A percentile compares a stretch with the other conserved stretches of the same genome.
Evolutionary conservation across 179 eudicot genomes (phyloP).

Genomic region (Actinidia polygama): DNA sequence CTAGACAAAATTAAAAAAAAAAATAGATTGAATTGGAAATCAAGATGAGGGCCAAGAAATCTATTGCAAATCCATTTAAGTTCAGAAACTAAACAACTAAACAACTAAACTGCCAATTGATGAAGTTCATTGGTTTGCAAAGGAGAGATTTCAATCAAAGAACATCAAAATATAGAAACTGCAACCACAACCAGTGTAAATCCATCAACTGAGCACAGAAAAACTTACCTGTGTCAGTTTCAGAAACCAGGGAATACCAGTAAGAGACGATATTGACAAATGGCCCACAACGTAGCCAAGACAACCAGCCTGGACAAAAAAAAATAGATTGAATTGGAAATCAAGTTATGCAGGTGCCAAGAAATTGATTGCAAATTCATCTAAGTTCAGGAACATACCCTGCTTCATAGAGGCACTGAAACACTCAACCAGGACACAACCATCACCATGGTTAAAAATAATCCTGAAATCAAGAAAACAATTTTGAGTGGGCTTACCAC

Average conservation of each 20-base stretch:
- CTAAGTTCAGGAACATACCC: neutral
- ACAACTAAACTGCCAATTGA: slow-evolving; percentile 60
- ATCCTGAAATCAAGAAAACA: too few relatives aligned
- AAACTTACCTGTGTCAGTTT: slow-evolving; percentile 75
- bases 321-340: slow-evolving; percentile 12
- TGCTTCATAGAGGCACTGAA: too few relatives aligned
- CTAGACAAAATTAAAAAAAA: too few relatives aligned
- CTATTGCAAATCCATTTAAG: too few relatives aligned
- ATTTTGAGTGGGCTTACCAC: too few relatives aligned
- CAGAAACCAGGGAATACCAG: slow-evolving; percentile 82
- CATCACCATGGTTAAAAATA: too few relatives aligned
- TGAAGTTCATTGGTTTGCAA: slow-evolving; percentile 91
- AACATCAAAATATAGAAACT: neutral
- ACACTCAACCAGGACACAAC: too few relatives aligned
- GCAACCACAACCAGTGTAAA: neutral
- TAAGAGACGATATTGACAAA: slow-evolving; percentile 66
- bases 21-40: too few relatives aligned
- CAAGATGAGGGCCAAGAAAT: too few relatives aligned
- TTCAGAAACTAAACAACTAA: too few relatives aligned
- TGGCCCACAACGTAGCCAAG: slow-evolving; percentile 69
- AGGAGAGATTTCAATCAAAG: slow-evolving; percentile 6
- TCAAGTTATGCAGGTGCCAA: neutral
- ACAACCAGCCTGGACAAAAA: slow-evolving; percentile 63
- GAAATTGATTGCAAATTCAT: neutral
- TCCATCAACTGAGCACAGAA: neutral